Conservation (phyloP, 2,329 filamentous ascomycete species). For the Alternaria consortialis region DNA sequence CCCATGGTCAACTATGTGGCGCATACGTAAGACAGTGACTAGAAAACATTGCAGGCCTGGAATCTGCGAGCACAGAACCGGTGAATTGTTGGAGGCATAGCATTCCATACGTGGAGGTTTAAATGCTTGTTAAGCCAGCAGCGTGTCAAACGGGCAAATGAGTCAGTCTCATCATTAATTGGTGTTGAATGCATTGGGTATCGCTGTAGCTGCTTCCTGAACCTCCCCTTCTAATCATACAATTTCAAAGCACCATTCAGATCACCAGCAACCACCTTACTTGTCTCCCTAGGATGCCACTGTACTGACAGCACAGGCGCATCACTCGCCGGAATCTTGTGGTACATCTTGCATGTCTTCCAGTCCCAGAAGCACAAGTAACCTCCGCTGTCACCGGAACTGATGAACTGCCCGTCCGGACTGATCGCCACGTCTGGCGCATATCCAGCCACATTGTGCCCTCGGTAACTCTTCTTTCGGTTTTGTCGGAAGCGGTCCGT, state of each 20-base stretch:
- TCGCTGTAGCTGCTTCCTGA: constrained; percentile 21
- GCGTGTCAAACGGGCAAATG: neutral
- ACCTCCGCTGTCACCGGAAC: constrained; percentile 85
- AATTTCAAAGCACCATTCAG: constrained; percentile 88
- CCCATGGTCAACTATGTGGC: neutral
- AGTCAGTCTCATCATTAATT: neutral
- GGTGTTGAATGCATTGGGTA: constrained; percentile 30
- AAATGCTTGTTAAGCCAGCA: neutral
- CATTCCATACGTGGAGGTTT: neutral
- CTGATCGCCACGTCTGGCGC: constrained; percentile 88
- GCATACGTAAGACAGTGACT: neutral
- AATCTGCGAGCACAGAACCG: neutral
- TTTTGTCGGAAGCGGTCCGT: constrained; percentile 98
- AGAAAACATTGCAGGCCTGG: neutral
- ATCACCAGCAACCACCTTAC: constrained; percentile 90
- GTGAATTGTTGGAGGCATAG: neutral
- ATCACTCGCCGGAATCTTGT: constrained; percentile 89
- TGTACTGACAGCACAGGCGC: constrained; percentile 84
- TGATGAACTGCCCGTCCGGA: constrained; percentile 91
- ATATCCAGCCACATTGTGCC: constrained; percentile 95
- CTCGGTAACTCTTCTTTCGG: constrained; percentile 93
- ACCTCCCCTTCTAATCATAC: constrained; percentile 74
- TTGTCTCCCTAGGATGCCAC: constrained; percentile 98
- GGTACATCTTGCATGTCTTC: constrained; percentile 99
- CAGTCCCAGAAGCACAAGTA: constrained; percentile 98